Percentiles rank a stretch among this genome's conserved stretches.
phyloP scores from a whole-genome alignment of 2,329 filamentous ascomycete species.

The Penicillium sp. region DNA sequence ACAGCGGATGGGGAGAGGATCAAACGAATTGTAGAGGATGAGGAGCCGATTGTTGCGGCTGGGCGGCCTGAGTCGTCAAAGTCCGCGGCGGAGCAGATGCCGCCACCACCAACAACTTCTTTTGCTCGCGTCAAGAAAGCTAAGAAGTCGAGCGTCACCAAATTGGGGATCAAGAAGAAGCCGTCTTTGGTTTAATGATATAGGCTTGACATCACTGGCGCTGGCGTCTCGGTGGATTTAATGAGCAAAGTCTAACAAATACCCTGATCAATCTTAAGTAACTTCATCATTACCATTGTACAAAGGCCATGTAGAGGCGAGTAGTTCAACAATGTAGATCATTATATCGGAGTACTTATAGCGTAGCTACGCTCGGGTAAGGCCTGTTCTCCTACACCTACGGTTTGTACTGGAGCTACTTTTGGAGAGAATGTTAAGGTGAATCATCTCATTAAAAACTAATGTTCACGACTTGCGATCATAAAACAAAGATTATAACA shows the following conservation, averaged over 20 bases:
- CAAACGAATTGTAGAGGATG: slow-evolving; percentile 54
- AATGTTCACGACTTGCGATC: neutral
- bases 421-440: neutral
- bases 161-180: slow-evolving; percentile 88
- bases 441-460: neutral
- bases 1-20: slow-evolving; percentile 58
- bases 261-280: neutral
- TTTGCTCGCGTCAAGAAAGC: slow-evolving; percentile 79
- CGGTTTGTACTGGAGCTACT: neutral
- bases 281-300: neutral
- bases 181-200: slow-evolving; percentile 46
- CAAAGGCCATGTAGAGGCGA: neutral
- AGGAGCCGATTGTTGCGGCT: slow-evolving; percentile 27
- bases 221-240: slow-evolving; percentile 12
- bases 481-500: slow-evolving; percentile 14
- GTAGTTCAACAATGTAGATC: neutral
- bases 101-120: slow-evolving; percentile 58
- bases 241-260: neutral
- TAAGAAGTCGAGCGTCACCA: slow-evolving; percentile 77
- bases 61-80: slow-evolving; percentile 37
- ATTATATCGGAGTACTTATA: neutral
- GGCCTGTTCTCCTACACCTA: neutral
- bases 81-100: slow-evolving; percentile 24
- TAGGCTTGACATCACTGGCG: slow-evolving; percentile 8
- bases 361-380: neutral